Percentiles rank a stretch among this genome's conserved stretches.
Conservation (phyloP, 2,329 filamentous ascomycete genomes). For the Cercospora beticola region DNA sequence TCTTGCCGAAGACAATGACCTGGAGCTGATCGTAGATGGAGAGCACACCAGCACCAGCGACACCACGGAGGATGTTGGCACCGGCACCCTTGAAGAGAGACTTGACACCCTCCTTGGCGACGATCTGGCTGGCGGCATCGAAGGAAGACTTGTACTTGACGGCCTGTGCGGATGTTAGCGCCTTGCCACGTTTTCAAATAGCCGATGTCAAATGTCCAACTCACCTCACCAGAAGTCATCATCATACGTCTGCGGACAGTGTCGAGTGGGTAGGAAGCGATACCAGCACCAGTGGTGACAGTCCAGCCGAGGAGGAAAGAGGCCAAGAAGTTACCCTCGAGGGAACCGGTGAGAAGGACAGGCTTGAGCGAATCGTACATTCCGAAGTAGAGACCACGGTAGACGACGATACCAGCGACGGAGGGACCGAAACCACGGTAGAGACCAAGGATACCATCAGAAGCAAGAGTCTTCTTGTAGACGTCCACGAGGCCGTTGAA, state of each 20-base stretch:
- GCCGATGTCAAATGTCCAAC: constrained; percentile 31
- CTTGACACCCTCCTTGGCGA: constrained; percentile 95
- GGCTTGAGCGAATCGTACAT: constrained; percentile 99
- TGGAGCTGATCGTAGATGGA: constrained; percentile 99
- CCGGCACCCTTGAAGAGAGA: constrained; percentile 99
- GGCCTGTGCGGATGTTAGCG: constrained; percentile 60
- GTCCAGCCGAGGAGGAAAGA: constrained; percentile 98
- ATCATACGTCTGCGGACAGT: constrained; percentile 99
- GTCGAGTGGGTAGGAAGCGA: constrained; percentile 99
- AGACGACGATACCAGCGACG: constrained; percentile 98
- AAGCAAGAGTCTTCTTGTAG: constrained; percentile 99
- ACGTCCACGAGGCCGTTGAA: constrained; percentile 99
- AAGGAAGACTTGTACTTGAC: constrained; percentile 99
- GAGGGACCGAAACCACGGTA: constrained; percentile 99
- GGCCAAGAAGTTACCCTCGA: constrained; percentile 98
- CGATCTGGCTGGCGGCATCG: constrained; percentile 93
- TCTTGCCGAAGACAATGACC: constrained; percentile 99
- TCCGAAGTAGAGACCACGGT: constrained; percentile 99
- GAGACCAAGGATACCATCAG: constrained; percentile 98
- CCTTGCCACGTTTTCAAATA: neutral
- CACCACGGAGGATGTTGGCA: constrained; percentile 99
- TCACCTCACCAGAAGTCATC: constrained; percentile 85
- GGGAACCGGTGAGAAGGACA: constrained; percentile 83
- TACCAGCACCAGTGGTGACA: constrained; percentile 99
- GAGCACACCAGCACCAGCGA: constrained; percentile 99